Evolutionary conservation across 768 basidiomycete genomes (phyloP).

Genomic region (Zangia roseola): DNA sequence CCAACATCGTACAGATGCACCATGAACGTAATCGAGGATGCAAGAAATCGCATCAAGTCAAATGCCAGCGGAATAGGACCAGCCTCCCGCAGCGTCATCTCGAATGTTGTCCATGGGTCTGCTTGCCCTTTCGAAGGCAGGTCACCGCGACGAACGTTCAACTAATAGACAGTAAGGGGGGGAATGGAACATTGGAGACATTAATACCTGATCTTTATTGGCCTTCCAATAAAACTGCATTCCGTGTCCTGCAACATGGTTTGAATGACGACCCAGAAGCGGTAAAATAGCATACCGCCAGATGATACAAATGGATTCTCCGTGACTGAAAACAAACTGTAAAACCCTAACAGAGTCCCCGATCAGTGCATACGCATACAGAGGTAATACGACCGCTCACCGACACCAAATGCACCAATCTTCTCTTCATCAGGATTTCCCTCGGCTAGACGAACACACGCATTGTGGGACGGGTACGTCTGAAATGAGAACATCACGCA

Average conservation of each 20-base stretch:
- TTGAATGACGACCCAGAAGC: background rate
- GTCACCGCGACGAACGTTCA: constrained; percentile 79
- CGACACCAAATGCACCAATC: constrained; percentile 27
- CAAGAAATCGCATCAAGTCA: constrained; percentile 86
- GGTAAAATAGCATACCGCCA: constrained; percentile 48
- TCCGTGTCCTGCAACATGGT: constrained; percentile 59
- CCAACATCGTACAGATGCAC: constrained; percentile 68
- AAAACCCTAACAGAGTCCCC: constrained; percentile 49
- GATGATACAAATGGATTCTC: constrained; percentile 83
- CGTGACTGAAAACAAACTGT: constrained; percentile 79
- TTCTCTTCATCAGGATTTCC: constrained; percentile 27
- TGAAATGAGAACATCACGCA: background rate
- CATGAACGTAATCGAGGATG: constrained; percentile 95
- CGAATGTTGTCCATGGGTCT: constrained; percentile 80
- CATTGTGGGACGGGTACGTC: background rate
- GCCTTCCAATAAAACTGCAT: constrained; percentile 98
- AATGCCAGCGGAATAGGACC: constrained; percentile 77
- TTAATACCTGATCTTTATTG: constrained; percentile 75
- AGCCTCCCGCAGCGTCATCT: constrained; percentile 84
- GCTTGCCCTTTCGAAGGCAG: constrained; percentile 42
- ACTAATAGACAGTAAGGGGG: constrained; percentile 37
- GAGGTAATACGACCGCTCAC: constrained; percentile 4
- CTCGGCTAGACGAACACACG: constrained; percentile 10
- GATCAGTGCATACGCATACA: background rate
- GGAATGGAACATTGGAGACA: background rate